Conservation (phyloP, 306 rosid species). For the Dryas drummondii region DNA sequence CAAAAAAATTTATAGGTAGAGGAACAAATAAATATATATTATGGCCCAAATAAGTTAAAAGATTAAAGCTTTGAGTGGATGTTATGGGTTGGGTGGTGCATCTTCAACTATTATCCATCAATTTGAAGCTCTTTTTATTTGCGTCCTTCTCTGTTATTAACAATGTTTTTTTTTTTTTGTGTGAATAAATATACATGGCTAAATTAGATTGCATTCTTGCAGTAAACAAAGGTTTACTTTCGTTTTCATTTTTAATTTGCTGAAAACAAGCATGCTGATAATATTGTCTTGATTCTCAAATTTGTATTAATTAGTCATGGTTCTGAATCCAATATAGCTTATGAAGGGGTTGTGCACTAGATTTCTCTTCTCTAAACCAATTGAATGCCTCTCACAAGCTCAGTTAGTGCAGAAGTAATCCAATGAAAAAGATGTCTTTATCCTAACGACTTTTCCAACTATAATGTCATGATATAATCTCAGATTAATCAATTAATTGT, state of each 20-base stretch:
- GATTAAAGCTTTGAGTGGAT: neutral
- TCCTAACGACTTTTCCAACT: too few species aligned
- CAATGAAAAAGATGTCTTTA: too few species aligned
- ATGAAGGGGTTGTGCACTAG: too few species aligned
- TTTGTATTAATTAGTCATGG: too few species aligned
- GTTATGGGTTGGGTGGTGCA: neutral
- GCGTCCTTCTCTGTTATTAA: neutral
- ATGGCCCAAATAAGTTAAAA: neutral
- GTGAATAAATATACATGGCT: neutral
- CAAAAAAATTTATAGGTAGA: neutral
- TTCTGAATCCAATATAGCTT: too few species aligned
- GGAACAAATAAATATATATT: neutral
- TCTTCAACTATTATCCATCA: too few species aligned
- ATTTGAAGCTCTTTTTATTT: too few species aligned
- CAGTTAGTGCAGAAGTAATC: neutral
- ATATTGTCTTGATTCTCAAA: neutral
- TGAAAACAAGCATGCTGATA: constrained; percentile 20
- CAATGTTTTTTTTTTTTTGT: neutral
- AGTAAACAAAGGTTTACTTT: neutral
- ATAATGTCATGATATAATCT: too few species aligned
- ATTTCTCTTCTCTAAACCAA: neutral
- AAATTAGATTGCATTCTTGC: neutral
- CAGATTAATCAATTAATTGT: too few species aligned
- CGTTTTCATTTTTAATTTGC: constrained; percentile 1
- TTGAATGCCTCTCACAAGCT: neutral